Conservation (phyloP, 371 early-diverging fungal species). For the Rhizopus delemar region DNA sequence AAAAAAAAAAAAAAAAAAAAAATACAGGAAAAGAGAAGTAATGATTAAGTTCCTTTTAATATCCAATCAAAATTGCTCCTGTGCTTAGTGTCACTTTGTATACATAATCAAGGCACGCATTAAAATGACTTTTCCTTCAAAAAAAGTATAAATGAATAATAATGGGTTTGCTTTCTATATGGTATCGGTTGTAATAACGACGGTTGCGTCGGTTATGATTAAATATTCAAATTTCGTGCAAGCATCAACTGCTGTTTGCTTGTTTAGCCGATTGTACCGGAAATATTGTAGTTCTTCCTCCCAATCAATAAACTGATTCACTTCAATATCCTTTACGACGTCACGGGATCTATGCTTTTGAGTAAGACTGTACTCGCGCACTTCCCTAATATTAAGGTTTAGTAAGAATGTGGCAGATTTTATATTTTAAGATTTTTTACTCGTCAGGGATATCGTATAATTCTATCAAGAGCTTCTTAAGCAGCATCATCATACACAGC, state of each 20-base stretch:
- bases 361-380: constrained; percentile 21
- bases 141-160: too few relatives aligned
- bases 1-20: not conserved
- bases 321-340: constrained; percentile 20
- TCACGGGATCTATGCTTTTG: constrained; percentile 14
- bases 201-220: constrained; percentile 26
- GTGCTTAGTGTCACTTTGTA: constrained; percentile 1
- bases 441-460: constrained; percentile 67
- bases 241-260: constrained; percentile 23
- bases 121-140: too few relatives aligned
- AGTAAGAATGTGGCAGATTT: not conserved
- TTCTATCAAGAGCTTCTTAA: constrained; percentile 62
- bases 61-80: not conserved
- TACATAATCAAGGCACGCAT: not conserved
- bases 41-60: not conserved
- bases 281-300: constrained; percentile 23
- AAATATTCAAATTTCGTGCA: constrained; percentile 30
- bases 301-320: constrained; percentile 27
- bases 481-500: constrained; percentile 59
- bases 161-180: not conserved
- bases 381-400: constrained; percentile 14
- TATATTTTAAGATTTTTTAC: constrained; percentile 30
- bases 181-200: constrained; percentile 3
- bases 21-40: not conserved
- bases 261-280: constrained; percentile 8